A percentile compares a stretch with the other conserved stretches of the same genome.
These are phyloP conservation scores for Acacia melanoxylon DNA, from an alignment of 306 rosid species.

Conservation along the genomic window DNA sequence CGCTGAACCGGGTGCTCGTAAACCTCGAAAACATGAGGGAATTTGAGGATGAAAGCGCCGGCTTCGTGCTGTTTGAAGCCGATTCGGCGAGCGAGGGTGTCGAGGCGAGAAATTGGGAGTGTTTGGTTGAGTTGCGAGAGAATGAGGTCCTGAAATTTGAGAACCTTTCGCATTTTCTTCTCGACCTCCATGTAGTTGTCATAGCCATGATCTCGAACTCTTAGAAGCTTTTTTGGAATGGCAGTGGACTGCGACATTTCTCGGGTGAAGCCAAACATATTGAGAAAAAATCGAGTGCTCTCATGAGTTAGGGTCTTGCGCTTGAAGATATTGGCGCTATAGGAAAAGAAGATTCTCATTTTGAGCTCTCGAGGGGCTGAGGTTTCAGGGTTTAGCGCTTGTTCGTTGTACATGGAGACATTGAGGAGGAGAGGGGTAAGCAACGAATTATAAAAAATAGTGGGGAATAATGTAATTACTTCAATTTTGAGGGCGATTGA, in stretches of 20 bases:
- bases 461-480: neutral
- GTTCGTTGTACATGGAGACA: neutral
- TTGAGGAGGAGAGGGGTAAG: neutral
- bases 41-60: constrained; percentile 72
- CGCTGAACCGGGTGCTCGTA: constrained; percentile 92
- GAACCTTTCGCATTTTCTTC: constrained; percentile 79
- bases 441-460: too few relatives aligned
- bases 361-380: neutral
- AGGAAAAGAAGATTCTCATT: constrained; percentile 42
- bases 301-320: constrained; percentile 24
- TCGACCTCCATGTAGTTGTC: constrained; percentile 92
- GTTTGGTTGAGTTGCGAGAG: constrained; percentile 59
- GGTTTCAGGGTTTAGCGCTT: constrained; percentile 39
- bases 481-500: neutral
- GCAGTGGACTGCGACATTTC: constrained; percentile 72
- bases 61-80: constrained; percentile 71
- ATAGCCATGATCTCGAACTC: constrained; percentile 86
- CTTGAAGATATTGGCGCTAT: constrained; percentile 34
- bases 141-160: constrained; percentile 66
- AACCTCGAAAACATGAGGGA: constrained; percentile 81
- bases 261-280: constrained; percentile 32
- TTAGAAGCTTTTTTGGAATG: constrained; percentile 63
- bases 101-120: constrained; percentile 72
- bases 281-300: constrained; percentile 27
- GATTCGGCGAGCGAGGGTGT: constrained; percentile 66